A percentile compares a stretch with the other conserved stretches of the same genome.
Evolutionary conservation across 441 rosid species (phyloP).

Genomic region (Erysimum cheiri): DNA sequence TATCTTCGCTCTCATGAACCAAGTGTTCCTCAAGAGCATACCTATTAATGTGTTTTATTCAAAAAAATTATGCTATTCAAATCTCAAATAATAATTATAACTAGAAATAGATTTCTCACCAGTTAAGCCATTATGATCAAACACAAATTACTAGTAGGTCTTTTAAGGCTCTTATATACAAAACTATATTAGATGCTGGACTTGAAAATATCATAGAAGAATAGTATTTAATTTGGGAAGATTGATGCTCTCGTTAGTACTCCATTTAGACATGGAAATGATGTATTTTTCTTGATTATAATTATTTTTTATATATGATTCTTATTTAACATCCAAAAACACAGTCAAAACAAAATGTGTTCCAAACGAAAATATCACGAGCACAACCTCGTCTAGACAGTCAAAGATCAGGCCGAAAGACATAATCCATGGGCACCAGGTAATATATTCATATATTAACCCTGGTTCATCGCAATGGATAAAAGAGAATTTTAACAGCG

Average conservation of each 20-base stretch:
- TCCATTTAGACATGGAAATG: neutral
- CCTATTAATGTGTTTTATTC: constrained; percentile 40
- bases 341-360: no score
- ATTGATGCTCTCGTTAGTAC: neutral
- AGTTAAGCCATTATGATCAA: neutral
- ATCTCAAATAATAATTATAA: neutral
- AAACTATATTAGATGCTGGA: no score
- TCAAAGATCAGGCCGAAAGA: neutral
- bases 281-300: no score
- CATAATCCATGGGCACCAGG: neutral
- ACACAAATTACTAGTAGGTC: neutral
- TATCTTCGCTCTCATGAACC: constrained; percentile 54
- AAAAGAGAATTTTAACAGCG: neutral
- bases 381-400: neutral
- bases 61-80: neutral
- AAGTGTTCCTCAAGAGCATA: constrained; percentile 70
- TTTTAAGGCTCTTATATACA: neutral
- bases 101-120: neutral
- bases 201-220: neutral
- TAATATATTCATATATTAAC: neutral
- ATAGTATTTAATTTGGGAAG: neutral
- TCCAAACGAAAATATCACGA: neutral
- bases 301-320: neutral
- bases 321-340: neutral
- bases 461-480: neutral